Evolutionary conservation across 169 alveolate genomes (phyloP).

Genomic region (Plasmodium malariae): DNA sequence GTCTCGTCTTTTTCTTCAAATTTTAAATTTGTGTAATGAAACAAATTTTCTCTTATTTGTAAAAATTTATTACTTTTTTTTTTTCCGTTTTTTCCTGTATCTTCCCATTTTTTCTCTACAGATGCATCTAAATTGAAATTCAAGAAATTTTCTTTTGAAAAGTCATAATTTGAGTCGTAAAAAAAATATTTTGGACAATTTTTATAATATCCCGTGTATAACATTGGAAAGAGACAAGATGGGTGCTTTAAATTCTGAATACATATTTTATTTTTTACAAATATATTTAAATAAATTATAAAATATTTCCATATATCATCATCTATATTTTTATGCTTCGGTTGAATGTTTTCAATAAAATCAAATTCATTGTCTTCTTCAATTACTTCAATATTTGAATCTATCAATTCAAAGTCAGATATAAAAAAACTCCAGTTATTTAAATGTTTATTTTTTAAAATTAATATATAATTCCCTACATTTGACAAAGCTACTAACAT

Average conservation of each 20-base stretch:
- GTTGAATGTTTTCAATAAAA: conserved; percentile 46
- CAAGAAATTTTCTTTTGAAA: conserved; percentile 39
- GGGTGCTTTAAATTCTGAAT: conserved; percentile 59
- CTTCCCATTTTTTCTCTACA: background rate
- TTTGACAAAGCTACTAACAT: conserved; percentile 55
- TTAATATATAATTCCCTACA: conserved; percentile 28
- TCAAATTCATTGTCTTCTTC: conserved; percentile 75
- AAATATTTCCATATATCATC: conserved; percentile 63
- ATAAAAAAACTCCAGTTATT: conserved; percentile 75
- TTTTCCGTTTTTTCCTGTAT: background rate
- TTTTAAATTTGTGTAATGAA: background rate
- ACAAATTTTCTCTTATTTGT: conserved; percentile 29
- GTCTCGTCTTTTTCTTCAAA: conserved; percentile 7
- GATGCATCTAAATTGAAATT: background rate
- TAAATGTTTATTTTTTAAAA: conserved; percentile 67
- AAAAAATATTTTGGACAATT: conserved; percentile 67
- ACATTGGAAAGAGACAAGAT: conserved; percentile 36
- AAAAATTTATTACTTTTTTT: background rate
- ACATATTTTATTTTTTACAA: conserved; percentile 61
- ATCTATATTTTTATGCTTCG: conserved; percentile 56
- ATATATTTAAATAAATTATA: conserved; percentile 62
- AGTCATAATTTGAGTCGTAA: conserved; percentile 42
- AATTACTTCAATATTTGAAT: conserved; percentile 66
- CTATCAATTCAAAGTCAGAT: conserved; percentile 72
- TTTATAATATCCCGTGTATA: conserved; percentile 66